Base-by-base conservation (phyloP, 2,329 filamentous ascomycete genomes). In the Beauveria brongniartii region DNA sequence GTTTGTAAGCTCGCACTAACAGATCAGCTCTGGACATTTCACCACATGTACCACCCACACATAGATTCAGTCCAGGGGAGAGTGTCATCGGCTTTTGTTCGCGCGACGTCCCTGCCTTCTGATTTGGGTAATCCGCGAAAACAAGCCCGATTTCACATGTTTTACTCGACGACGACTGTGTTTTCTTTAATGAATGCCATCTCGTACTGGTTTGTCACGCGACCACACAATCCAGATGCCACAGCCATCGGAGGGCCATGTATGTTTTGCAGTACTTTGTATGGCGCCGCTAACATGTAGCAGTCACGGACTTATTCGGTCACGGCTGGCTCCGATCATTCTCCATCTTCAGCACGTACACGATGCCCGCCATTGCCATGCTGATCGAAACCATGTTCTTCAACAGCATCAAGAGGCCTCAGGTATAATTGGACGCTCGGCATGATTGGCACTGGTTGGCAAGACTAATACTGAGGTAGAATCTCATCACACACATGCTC, bases 331-430 rank as follows among this genome's bases (percentile, higher is more conserved):
- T 81, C 69, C 74, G 76, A 62, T 63, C 74, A 2, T 82, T 79
- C 65, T 72, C 73, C 62, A 71, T 81, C 52, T 65, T 80, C 66
- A 80, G 79, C 55, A 64, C 82, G 48, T 80, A 77, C 67, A 73
- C 68, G 9, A 68, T 78, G 60, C 75, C 75, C 3, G 74, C 78
- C 4, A 54, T 75, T 37, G 70, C 81, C 63, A 79, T 77, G 64
- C 63, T 75, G 9, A 61, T 77, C 37, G 81, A 83, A 71, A 74
- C 78, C 0, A 61, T 79, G 40, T 72, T 75, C 61, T 72, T 83
- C 71, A 83, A 83, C 69, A 82, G 79, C 67, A 80, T 82, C 71
- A 79, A 78, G 65, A 76, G 78, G 56, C 79, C 76, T 56, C 74
- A 73, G 53, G 80, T 82, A 67, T 68, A 77, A 69, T 26, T 18